Evolutionary conservation across 805 yeast species (phyloP).

Genomic region (Sugiyamaella qingdaonensis): DNA sequence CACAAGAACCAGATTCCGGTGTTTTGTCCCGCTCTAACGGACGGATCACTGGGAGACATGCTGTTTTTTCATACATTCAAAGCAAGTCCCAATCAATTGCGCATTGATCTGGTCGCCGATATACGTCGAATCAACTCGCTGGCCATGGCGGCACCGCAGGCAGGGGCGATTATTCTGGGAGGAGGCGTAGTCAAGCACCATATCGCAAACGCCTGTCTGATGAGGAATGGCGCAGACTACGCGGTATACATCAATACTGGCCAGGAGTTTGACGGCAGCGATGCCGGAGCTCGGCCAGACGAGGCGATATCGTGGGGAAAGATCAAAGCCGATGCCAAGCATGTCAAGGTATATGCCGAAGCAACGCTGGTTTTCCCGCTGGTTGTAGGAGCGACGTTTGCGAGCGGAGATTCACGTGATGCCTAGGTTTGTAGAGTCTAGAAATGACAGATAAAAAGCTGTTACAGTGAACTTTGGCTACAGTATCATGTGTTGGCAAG

Average conservation of each 20-base stretch:
- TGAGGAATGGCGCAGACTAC: constrained; percentile 99
- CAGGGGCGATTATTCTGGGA: constrained; percentile 95
- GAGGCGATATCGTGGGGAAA: constrained; percentile 99
- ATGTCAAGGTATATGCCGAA: constrained; percentile 91
- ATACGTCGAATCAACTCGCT: constrained; percentile 86
- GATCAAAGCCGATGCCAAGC: constrained; percentile 88
- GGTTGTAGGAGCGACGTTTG: constrained; percentile 97
- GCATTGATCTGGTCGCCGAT: constrained; percentile 91
- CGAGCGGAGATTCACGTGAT: constrained; percentile 32
- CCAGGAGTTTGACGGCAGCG: constrained; percentile 98
- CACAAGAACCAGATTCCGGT: constrained; percentile 94
- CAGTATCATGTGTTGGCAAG: too few relatives aligned
- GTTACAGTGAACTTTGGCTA: background rate
- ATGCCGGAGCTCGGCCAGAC: constrained; percentile 98
- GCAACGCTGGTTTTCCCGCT: constrained; percentile 93
- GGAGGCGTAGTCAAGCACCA: constrained; percentile 97
- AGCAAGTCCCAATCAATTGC: constrained; percentile 81
- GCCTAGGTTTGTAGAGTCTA: background rate
- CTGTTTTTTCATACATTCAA: constrained; percentile 96
- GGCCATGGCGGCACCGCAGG: constrained; percentile 90
- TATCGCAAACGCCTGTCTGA: constrained; percentile 93
- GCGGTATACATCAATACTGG: constrained; percentile 98
- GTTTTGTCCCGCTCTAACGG: constrained; percentile 96
- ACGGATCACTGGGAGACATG: constrained; percentile 99
- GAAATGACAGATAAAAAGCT: background rate